phyloP scores from a whole-genome alignment of 306 rosid genomes.

The Vigna trinervia region DNA sequence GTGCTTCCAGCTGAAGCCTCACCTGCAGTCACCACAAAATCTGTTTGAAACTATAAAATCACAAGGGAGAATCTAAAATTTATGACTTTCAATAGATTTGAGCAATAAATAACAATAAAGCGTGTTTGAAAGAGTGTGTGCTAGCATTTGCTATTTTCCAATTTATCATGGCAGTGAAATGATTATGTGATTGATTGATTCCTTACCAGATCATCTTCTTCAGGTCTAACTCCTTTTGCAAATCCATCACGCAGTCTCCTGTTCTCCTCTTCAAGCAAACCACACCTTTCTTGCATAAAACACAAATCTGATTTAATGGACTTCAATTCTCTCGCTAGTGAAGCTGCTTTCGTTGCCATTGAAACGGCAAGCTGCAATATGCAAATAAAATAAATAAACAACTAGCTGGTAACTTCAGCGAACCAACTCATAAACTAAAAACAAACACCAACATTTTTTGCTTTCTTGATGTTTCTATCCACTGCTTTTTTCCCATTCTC shows the following conservation, averaged over 20 bases:
- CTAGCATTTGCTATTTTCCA: neutral
- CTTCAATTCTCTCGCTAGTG: slow-evolving; percentile 84
- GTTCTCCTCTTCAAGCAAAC: slow-evolving; percentile 87
- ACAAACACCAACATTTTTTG: slow-evolving; percentile 71
- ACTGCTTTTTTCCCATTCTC: slow-evolving; percentile 47
- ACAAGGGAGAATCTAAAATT: neutral
- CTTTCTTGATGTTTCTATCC: slow-evolving; percentile 71
- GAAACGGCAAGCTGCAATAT: slow-evolving; percentile 73
- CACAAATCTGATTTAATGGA: slow-evolving; percentile 70
- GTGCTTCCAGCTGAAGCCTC: slow-evolving; percentile 96
- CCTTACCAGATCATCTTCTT: slow-evolving; percentile 92
- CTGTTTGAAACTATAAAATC: neutral
- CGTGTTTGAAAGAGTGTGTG: neutral
- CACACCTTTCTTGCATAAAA: slow-evolving; percentile 83
- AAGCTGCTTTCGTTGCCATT: slow-evolving; percentile 88
- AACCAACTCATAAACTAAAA: neutral
- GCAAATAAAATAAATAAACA: slow-evolving; percentile 1
- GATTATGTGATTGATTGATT: neutral
- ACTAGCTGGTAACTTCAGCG: slow-evolving; percentile 25
- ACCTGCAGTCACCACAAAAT: slow-evolving; percentile 57
- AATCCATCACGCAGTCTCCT: slow-evolving; percentile 79
- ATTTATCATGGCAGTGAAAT: neutral
- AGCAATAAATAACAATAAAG: neutral
- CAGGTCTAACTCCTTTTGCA: slow-evolving; percentile 72
- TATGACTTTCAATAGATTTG: neutral